Base-by-base conservation (phyloP, 441 rosid species). In the Omphalea diandra region DNA sequence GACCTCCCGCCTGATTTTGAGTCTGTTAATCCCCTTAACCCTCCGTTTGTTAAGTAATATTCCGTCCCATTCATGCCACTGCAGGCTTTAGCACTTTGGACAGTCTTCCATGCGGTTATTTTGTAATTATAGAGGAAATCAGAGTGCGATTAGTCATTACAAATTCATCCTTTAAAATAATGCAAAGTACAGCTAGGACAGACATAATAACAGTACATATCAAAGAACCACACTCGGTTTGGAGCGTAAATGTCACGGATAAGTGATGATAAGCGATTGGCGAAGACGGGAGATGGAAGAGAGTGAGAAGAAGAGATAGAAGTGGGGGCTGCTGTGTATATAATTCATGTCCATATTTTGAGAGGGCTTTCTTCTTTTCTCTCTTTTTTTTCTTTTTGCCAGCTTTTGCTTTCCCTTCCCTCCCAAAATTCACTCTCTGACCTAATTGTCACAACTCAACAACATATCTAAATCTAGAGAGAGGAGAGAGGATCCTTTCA, bases 11-110 rank as follows among this genome's bases (percentile, higher is more conserved):
- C 66, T 79, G 82, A 72, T 73, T 78, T 64, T 32, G n/a, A n/a
- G n/a, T n/a, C n/a, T n/a, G n/a, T n/a, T n/a, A n/a, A 38, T 57
- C 22, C 69, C n/a, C 53, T 24, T 52, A 1, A 70, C 70, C 76
- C 52, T 50, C 75, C 79, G 77, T 35, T 63, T 50, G 53, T n/a
- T 3, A 3, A 32, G 36, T 62, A 14, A 20, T 49, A 63, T 32
- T 10, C 87, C 83, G 82, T 83, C 73, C 87, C 89, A 85, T 85
- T 80, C 78, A 49, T 78, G 79, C 87, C 80, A 78, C 77, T 63
- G 46, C 18, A 2, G 52, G 5, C 73, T 44, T 5, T 11, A 14
- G 32, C 38, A 22, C 36, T 14, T 57, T 2, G 29, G 20, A 3
- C 12, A 26, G 36, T 11, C 41, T 41, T 22, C 17, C 12, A 0